Percentiles rank a stretch among this genome's conserved stretches.
phyloP scores from a whole-genome alignment of 1,284 basidiomycete species.

The Ustilago sp. region DNA sequence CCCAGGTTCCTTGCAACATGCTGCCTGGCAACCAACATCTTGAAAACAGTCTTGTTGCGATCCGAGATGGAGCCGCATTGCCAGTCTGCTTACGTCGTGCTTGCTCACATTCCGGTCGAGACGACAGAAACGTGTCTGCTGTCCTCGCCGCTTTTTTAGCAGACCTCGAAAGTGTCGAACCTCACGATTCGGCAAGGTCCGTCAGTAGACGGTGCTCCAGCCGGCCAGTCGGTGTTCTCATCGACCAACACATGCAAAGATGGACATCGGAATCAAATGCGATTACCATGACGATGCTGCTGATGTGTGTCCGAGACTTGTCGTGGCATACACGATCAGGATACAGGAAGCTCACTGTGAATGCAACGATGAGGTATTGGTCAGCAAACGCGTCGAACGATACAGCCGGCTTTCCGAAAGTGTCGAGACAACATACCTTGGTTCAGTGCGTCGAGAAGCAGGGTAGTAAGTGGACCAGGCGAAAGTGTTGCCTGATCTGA shows the following conservation, averaged over 20 bases:
- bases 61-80: too few relatives aligned
- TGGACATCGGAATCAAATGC: not conserved
- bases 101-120: too few relatives aligned
- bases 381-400: not conserved
- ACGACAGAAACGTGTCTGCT: too few relatives aligned
- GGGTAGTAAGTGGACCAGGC: constrained; percentile 70
- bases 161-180: too few relatives aligned
- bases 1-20: too few relatives aligned
- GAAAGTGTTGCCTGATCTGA: constrained; percentile 59
- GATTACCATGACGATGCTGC: not conserved
- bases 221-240: not conserved
- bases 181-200: too few relatives aligned
- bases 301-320: not conserved
- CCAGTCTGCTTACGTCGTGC: too few relatives aligned
- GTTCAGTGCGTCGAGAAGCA: constrained; percentile 61
- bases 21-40: too few relatives aligned
- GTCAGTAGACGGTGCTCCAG: too few relatives aligned
- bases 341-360: constrained; percentile 11
- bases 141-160: too few relatives aligned
- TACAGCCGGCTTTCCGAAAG: too few relatives aligned
- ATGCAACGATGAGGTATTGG: not conserved
- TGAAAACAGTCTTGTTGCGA: too few relatives aligned
- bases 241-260: not conserved
- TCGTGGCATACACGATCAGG: not conserved
- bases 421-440: constrained; percentile 47